phyloP scores from a whole-genome alignment of 345 rosid genomes.

The Raphanus raphanistrum region DNA sequence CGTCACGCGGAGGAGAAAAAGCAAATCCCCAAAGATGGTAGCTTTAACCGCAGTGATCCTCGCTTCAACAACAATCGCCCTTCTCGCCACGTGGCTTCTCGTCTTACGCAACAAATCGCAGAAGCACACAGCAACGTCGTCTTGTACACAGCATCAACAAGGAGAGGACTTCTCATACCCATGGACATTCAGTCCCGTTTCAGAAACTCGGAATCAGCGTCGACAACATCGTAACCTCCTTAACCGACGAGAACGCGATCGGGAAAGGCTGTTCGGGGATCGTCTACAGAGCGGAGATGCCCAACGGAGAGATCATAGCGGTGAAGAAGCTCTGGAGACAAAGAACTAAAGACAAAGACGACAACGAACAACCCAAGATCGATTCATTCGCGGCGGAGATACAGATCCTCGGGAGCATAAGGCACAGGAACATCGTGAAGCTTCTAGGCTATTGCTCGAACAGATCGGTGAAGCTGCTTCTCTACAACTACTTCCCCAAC shows the following conservation, averaged over 20 bases:
- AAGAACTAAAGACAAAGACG: conserved; percentile 43
- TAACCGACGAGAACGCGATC: conserved; percentile 79
- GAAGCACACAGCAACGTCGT: conserved; percentile 49
- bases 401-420: conserved; percentile 86
- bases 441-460: conserved; percentile 89
- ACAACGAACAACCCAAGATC: conserved; percentile 47
- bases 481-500: conserved; percentile 78
- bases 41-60: conserved; percentile 66
- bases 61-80: conserved; percentile 54
- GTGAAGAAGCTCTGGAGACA: conserved; percentile 86
- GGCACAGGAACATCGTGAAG: conserved; percentile 85
- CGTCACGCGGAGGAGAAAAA: conserved; percentile 43
- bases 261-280: conserved; percentile 96
- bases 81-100: conserved; percentile 67
- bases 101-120: conserved; percentile 55
- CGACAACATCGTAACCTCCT: conserved; percentile 71
- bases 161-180: conserved; percentile 91
- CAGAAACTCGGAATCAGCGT: conserved; percentile 72
- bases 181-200: conserved; percentile 95
- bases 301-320: conserved; percentile 71
- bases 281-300: conserved; percentile 86
- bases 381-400: conserved; percentile 93
- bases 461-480: conserved; percentile 76
- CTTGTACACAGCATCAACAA: conserved; percentile 46
- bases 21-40: conserved; percentile 61